Evolutionary conservation across 805 yeast species (phyloP).

Genomic region (Ogataea paraovalis): DNA sequence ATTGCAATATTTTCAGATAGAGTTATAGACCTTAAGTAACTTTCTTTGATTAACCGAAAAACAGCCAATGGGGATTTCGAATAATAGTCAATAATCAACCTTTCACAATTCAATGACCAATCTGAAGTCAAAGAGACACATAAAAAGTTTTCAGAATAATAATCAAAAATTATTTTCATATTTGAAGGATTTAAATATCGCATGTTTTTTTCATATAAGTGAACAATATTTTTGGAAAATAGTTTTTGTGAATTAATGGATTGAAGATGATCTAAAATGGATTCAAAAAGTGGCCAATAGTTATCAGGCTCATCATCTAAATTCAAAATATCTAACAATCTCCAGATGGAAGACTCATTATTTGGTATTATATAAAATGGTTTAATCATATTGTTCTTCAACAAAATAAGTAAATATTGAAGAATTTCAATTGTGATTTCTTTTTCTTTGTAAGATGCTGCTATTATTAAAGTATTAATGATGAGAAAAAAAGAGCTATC

Average conservation of each 20-base stretch:
- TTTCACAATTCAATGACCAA: conserved; percentile 48
- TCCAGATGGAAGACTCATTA: conserved; percentile 13
- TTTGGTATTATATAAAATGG: conserved; percentile 7
- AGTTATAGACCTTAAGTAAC: conserved; percentile 14
- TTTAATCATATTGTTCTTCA: conserved; percentile 2
- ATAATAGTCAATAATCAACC: conserved; percentile 39
- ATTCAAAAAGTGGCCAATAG: not conserved
- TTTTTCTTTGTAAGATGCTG: conserved; percentile 7
- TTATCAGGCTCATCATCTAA: not conserved
- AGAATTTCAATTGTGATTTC: conserved; percentile 12
- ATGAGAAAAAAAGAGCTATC: conserved; percentile 14
- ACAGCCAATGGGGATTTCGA: conserved; percentile 30
- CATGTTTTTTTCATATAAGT: conserved; percentile 17
- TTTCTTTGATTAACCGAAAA: conserved; percentile 17
- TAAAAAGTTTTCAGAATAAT: conserved; percentile 43
- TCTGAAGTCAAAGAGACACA: conserved; percentile 50
- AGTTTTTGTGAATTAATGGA: conserved; percentile 7
- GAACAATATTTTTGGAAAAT: conserved; percentile 9
- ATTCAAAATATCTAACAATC: conserved; percentile 4
- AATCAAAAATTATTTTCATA: conserved; percentile 38
- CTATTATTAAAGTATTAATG: conserved; percentile 10
- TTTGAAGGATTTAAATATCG: conserved; percentile 16
- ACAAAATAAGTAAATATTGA: not conserved
- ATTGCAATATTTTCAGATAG: conserved; percentile 14
- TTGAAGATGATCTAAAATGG: conserved; percentile 18